A percentile compares a stretch with the other conserved stretches of the same genome.
These are phyloP conservation scores for Suhomyces faveliae DNA, from an alignment of 805 yeast genomes.

Conservation along the genomic window DNA sequence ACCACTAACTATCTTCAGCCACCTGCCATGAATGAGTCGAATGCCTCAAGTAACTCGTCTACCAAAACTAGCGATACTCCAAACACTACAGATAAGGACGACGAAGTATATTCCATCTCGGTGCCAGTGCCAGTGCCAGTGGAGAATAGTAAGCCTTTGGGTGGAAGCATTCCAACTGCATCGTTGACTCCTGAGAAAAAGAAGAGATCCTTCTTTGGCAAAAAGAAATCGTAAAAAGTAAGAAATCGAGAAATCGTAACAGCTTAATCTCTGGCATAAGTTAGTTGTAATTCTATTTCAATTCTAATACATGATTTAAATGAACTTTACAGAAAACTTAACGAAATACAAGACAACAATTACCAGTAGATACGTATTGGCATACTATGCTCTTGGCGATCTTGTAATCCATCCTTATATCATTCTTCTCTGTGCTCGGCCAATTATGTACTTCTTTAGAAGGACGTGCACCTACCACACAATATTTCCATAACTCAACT, in stretches of 20 bases:
- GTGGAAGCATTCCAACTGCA: neutral
- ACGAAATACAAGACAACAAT: no score
- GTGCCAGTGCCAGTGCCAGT: conserved; percentile 6
- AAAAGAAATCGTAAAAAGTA: conserved; percentile 5
- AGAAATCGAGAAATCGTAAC: no score
- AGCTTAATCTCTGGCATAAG: no score
- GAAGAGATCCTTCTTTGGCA: conserved; percentile 14
- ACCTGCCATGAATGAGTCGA: conserved; percentile 7
- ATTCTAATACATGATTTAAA: neutral
- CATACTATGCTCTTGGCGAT: neutral
- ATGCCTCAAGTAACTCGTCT: conserved; percentile 10
- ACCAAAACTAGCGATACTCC: conserved; percentile 12
- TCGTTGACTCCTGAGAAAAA: conserved; percentile 4
- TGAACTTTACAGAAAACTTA: no score
- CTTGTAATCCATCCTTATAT: neutral
- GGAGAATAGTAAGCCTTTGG: conserved; percentile 9
- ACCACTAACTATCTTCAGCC: conserved; percentile 6
- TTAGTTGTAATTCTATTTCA: neutral
- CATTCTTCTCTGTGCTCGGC: neutral
- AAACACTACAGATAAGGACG: conserved; percentile 5
- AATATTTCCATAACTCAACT: neutral
- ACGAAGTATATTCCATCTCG: neutral
- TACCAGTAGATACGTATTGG: no score
- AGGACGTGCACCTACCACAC: neutral
- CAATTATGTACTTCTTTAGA: neutral